Evolutionary conservation across 2,329 filamentous ascomycete genomes (phyloP).

Genomic region (Elsinoe ampelina): DNA sequence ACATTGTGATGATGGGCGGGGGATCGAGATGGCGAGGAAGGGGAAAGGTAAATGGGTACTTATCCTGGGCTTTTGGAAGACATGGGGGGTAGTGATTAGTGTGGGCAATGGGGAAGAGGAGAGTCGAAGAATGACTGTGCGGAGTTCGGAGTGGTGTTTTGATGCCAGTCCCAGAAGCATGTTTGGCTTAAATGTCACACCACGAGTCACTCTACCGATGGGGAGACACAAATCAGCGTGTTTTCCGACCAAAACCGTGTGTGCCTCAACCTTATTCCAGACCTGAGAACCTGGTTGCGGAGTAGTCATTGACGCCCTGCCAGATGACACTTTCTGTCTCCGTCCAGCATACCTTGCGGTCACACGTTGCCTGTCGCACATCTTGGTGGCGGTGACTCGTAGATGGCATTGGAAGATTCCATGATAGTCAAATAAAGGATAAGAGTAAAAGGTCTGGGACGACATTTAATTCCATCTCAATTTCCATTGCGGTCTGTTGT

Average conservation of each 20-base stretch:
- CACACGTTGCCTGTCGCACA: neutral
- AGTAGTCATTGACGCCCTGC: neutral
- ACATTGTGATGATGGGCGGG: conserved; percentile 37
- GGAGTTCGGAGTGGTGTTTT: neutral
- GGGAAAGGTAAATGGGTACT: neutral
- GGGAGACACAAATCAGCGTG: too few relatives aligned
- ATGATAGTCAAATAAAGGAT: neutral
- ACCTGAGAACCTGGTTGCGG: too few relatives aligned
- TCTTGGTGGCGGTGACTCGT: neutral
- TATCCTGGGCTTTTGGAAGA: neutral
- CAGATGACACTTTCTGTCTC: neutral
- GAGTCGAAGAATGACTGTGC: neutral
- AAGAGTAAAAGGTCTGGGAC: neutral
- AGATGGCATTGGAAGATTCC: neutral
- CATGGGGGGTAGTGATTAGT: neutral
- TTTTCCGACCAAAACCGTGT: too few relatives aligned
- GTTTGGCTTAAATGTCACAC: neutral
- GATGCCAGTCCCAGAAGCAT: neutral
- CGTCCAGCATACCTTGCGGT: neutral
- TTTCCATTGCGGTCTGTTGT: neutral
- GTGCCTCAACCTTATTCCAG: too few relatives aligned
- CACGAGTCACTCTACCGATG: too few relatives aligned
- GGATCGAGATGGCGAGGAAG: neutral
- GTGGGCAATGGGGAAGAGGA: neutral
- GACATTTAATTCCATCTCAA: neutral